phyloP scores from a whole-genome alignment of 2,329 filamentous ascomycete genomes.

The Sclerotinia minor region DNA sequence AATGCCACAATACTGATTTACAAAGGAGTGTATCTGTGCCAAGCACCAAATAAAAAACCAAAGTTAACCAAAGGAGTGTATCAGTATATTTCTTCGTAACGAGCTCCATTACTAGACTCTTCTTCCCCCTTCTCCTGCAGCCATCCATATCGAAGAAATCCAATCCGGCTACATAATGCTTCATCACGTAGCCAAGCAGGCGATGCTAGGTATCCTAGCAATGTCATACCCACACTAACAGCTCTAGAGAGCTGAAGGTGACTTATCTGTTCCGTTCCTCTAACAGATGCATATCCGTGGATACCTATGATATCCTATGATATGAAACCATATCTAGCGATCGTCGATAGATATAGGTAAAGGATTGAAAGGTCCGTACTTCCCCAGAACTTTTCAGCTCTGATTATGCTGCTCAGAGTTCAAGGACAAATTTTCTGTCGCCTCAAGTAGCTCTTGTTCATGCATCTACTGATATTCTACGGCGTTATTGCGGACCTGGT shows the following conservation, averaged over 20 bases:
- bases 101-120: neutral
- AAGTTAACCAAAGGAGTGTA: neutral
- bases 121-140: neutral
- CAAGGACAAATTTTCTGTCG: neutral
- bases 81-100: neutral
- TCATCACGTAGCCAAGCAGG: neutral
- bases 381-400: neutral
- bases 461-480: neutral
- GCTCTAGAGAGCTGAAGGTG: neutral
- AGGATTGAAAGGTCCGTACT: neutral
- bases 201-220: neutral
- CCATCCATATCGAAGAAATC: neutral
- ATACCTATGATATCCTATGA: neutral
- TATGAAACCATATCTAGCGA: neutral
- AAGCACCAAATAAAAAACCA: neutral
- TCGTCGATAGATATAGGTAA: neutral
- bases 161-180: neutral
- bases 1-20: neutral
- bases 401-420: neutral
- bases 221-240: neutral
- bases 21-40: neutral
- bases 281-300: neutral
- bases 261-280: neutral
- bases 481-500: constrained; percentile 17
- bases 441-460: neutral